phyloP scores from a whole-genome alignment of 345 rosid genomes.

The Syzygium oleosum region DNA sequence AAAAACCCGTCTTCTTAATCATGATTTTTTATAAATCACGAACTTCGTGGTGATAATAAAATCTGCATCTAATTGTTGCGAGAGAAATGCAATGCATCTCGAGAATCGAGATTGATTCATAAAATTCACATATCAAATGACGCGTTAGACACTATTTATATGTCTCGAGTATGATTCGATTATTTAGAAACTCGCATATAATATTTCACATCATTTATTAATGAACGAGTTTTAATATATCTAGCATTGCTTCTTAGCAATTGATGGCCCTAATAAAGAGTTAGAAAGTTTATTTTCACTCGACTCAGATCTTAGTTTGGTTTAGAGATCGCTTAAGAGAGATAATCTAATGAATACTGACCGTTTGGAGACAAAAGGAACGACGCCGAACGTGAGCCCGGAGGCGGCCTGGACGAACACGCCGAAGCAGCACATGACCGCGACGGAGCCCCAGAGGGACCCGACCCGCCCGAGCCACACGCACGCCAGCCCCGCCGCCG shows the following conservation, averaged over 20 bases:
- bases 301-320: neutral
- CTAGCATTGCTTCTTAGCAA: neutral
- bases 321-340: neutral
- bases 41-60: neutral
- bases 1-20: neutral
- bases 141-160: neutral
- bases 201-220: neutral
- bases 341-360: neutral
- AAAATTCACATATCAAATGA: neutral
- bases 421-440: conserved; percentile 55
- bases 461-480: conserved; percentile 48
- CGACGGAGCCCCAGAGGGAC: conserved; percentile 48
- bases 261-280: neutral
- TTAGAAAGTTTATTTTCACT: neutral
- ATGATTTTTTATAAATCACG: neutral
- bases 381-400: conserved; percentile 78
- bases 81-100: neutral
- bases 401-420: conserved; percentile 77
- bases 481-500: conserved; percentile 58
- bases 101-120: neutral
- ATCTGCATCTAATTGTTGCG: neutral
- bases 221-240: neutral
- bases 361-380: conserved; percentile 82
- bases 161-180: neutral
- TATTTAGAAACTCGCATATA: neutral